Evolutionary conservation across 1,284 basidiomycete genomes (phyloP), one percentile per base, ranked within the genome.

Genomic region (Apiotrichum mycotoxinovorans): DNA sequence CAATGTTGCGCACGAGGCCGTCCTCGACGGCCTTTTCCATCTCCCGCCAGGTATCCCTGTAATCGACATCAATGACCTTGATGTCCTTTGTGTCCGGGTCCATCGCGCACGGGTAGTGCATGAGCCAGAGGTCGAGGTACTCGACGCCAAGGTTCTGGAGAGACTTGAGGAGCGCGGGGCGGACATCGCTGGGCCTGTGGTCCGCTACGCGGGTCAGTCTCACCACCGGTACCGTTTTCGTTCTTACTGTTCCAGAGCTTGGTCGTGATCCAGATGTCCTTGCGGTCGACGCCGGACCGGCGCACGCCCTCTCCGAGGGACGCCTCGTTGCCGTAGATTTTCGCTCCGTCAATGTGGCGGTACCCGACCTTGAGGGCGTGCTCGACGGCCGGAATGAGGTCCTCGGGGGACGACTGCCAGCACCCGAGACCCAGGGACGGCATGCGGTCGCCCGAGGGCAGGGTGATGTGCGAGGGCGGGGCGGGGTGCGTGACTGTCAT

Each of bases 231-330:
- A 17, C 12, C 34, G 26, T 12, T 14, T 44, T 30, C 26, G 33
- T 20, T 23, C 40, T 25, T 34, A 45, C 53, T 52, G 48, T 62
- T 62, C 58, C 63, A 62, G 14, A 65, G 40, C 61, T 84, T 93
- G 54, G 85, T 85, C 4, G 91, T 92, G 72, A 92, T 84, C 78
- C 87, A 91, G 59, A 92, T 83, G 15, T 91, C 84, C 69, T 87
- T 83, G 52, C 90, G 85, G 67, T 85, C 83, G 48, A 90, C 87
- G 54, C 88, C 86, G 5, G 83, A 84, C 9, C 83, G 83, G 60
- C 87, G 84, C 68, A 92, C 84, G 65, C 88, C 89, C 75, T 56
- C 45, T 17, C 58, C 63, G n/a, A 82, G 80, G 74, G 89, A 88
- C 54, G 87, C 81, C 73, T 92, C 87, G 72, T 89, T 89, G 61